Evolutionary conservation across 2,329 filamentous ascomycete species (phyloP).

Genomic region (Rutstroemia sp.): DNA sequence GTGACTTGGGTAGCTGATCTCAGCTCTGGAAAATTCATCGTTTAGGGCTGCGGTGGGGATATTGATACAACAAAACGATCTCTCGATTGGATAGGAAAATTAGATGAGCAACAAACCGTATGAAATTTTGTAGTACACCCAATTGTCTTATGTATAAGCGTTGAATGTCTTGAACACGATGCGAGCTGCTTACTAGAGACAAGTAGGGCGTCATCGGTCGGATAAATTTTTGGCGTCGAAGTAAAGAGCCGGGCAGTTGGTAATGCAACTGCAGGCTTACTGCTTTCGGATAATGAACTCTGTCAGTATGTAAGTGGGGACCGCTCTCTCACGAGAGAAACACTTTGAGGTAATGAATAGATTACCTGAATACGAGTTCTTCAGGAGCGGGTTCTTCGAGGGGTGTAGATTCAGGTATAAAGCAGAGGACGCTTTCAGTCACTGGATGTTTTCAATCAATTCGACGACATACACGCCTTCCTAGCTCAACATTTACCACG

Average conservation of each 20-base stretch:
- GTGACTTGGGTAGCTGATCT: not conserved
- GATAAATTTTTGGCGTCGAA: not conserved
- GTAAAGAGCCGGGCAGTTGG: not conserved
- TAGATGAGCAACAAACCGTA: not conserved
- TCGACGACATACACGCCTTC: not conserved
- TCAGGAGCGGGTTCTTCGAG: not conserved
- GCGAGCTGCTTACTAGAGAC: not conserved
- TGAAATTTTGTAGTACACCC: not conserved
- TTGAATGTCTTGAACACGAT: not conserved
- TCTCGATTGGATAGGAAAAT: not conserved
- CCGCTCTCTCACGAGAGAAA: slow-evolving; percentile 4
- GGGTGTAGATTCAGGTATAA: not conserved
- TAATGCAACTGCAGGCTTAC: slow-evolving; percentile 6
- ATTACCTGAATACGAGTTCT: not conserved
- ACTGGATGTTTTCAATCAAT: not conserved
- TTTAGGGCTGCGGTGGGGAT: not conserved
- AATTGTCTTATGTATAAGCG: not conserved
- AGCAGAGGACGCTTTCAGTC: not conserved
- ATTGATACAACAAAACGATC: no score
- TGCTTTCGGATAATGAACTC: not conserved
- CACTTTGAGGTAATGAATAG: not conserved
- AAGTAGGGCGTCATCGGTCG: not conserved
- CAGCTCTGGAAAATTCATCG: not conserved
- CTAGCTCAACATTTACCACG: not conserved
- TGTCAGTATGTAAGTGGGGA: not conserved